Evolutionary conservation across 2,329 filamentous ascomycete genomes (phyloP).

Genomic region (Fusarium lyarnte): DNA sequence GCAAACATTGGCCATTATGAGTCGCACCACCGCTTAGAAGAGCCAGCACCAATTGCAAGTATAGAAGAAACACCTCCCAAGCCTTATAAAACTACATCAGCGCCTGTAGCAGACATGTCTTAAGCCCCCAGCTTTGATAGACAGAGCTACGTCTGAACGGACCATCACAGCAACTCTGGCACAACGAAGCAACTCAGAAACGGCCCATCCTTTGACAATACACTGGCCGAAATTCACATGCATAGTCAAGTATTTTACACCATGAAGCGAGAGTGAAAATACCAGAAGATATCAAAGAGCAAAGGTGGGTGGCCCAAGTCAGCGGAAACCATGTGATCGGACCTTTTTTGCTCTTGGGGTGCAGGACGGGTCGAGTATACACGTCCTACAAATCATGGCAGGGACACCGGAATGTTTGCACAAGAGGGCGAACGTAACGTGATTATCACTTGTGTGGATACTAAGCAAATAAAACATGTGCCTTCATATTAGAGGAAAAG

Average conservation of each 20-base stretch:
- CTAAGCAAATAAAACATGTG: neutral
- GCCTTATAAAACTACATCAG: constrained; percentile 9
- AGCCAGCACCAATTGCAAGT: neutral
- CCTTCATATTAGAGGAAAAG: neutral
- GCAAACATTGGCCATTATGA: constrained; percentile 14
- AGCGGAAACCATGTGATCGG: neutral
- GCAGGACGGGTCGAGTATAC: neutral
- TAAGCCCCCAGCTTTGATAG: constrained; percentile 34
- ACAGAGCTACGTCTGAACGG: constrained; percentile 41
- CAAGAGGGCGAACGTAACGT: neutral
- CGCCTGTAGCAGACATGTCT: constrained; percentile 11
- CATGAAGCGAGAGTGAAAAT: constrained; percentile 33
- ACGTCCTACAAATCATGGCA: neutral
- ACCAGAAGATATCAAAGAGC: neutral
- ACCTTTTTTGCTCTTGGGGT: neutral
- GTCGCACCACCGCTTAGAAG: neutral
- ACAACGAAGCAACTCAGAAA: constrained; percentile 27
- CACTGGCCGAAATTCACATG: constrained; percentile 36
- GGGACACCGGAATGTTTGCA: constrained; percentile 6
- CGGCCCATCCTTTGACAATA: constrained; percentile 34
- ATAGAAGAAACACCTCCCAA: neutral
- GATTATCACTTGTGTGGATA: neutral
- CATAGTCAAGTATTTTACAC: constrained; percentile 38
- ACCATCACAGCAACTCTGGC: constrained; percentile 26
- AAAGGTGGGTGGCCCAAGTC: neutral